phyloP scores from a whole-genome alignment of 306 rosid genomes.

The Acacia confusa region DNA sequence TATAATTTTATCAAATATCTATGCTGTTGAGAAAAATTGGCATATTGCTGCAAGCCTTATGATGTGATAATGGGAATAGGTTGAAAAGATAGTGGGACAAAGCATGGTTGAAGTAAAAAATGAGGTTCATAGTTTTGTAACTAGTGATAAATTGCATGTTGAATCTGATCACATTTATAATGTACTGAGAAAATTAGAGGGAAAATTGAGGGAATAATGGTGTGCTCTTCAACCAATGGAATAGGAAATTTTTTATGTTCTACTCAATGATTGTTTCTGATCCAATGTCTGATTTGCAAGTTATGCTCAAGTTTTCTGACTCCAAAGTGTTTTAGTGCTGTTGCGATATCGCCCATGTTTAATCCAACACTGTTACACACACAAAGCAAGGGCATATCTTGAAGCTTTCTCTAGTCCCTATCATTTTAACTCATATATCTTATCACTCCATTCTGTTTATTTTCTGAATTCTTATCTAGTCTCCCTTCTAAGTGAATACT shows the following conservation, averaged over 20 bases:
- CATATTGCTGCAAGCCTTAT: slow-evolving; percentile 57
- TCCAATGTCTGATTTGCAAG: background rate
- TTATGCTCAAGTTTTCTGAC: background rate
- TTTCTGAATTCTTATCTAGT: background rate
- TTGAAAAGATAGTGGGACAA: slow-evolving; percentile 58
- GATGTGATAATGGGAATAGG: slow-evolving; percentile 53
- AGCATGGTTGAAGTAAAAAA: slow-evolving; percentile 56
- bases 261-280: background rate
- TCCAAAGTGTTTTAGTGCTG: background rate
- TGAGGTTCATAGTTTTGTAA: slow-evolving; percentile 53
- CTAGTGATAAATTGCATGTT: slow-evolving; percentile 48
- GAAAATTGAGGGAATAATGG: slow-evolving; percentile 50
- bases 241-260: slow-evolving; percentile 24
- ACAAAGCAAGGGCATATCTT: background rate
- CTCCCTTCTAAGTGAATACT: background rate
- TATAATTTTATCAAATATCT: slow-evolving; percentile 65
- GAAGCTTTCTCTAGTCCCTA: background rate
- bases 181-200: slow-evolving; percentile 52
- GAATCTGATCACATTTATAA: slow-evolving; percentile 49
- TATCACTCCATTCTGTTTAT: background rate
- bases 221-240: slow-evolving; percentile 22
- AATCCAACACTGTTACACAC: background rate
- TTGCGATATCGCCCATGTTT: background rate
- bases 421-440: background rate
- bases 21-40: slow-evolving; percentile 66